Conservation (phyloP, 495 filamentous ascomycete species). For the Darksidea phi region DNA sequence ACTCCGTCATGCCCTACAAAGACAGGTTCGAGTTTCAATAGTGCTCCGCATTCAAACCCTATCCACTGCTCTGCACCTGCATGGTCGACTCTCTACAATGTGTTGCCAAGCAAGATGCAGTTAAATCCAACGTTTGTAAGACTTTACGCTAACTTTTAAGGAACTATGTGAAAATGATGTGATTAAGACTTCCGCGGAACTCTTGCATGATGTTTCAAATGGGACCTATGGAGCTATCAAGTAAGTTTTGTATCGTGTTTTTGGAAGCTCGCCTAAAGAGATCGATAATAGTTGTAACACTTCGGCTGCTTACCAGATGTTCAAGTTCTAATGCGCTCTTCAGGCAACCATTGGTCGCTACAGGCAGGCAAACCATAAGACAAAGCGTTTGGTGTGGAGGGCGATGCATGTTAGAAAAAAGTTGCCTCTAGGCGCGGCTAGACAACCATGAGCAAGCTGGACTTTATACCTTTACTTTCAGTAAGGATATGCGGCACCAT, state of each 20-base stretch:
- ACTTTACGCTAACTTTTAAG: background rate
- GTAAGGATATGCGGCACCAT: no score
- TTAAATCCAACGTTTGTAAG: background rate
- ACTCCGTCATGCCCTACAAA: background rate
- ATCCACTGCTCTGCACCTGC: background rate
- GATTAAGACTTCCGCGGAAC: background rate
- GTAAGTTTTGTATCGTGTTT: background rate
- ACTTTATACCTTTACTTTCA: no score
- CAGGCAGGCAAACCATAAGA: background rate
- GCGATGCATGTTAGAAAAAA: no score
- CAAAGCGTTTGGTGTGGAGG: no score
- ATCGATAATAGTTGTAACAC: background rate
- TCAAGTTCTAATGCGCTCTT: no score
- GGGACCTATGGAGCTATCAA: constrained; percentile 10
- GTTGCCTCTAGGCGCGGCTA: no score
- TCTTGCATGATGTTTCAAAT: background rate
- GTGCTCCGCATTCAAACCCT: background rate
- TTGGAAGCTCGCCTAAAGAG: background rate
- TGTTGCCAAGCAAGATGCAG: background rate
- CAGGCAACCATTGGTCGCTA: background rate
- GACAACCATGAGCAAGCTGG: no score
- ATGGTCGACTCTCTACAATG: constrained; percentile 5
- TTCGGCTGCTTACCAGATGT: background rate
- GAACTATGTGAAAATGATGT: background rate
- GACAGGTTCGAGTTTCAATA: no score